These are phyloP conservation scores for Huntiella decipiens DNA, from an alignment of 2,329 filamentous ascomycete genomes.

Conservation along the genomic window DNA sequence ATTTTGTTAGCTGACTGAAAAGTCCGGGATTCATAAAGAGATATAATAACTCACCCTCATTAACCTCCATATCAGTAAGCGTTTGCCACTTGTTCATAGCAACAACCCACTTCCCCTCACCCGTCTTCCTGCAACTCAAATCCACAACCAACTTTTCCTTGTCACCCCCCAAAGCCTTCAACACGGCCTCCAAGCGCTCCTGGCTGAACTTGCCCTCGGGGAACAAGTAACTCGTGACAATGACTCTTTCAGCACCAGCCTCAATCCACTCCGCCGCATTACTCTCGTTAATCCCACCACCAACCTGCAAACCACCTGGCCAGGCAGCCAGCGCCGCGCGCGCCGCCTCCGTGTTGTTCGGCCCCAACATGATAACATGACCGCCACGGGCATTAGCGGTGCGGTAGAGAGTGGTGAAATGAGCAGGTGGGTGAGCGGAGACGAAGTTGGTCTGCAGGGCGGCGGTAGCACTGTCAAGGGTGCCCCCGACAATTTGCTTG, in stretches of 20 bases:
- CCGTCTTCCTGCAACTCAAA: conserved; percentile 68
- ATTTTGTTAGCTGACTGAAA: not conserved
- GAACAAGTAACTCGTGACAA: conserved; percentile 91
- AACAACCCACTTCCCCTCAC: conserved; percentile 66
- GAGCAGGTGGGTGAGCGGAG: conserved; percentile 58
- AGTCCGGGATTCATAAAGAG: not conserved
- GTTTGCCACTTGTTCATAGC: conserved; percentile 99
- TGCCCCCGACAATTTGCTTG: conserved; percentile 96
- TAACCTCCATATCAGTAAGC: conserved; percentile 89
- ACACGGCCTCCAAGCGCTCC: conserved; percentile 52
- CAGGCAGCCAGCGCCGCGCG: conserved; percentile 59
- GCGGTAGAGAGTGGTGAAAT: conserved; percentile 70
- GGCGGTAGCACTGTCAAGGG: conserved; percentile 47
- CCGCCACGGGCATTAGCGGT: conserved; percentile 56
- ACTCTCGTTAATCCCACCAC: conserved; percentile 74
- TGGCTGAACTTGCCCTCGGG: conserved; percentile 67
- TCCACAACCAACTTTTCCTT: conserved; percentile 79
- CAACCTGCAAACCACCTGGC: conserved; percentile 68
- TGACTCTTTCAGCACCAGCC: conserved; percentile 79
- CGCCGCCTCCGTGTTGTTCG: conserved; percentile 67
- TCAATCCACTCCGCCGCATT: conserved; percentile 81
- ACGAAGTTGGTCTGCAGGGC: conserved; percentile 82
- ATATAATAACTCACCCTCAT: conserved; percentile 40
- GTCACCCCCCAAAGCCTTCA: conserved; percentile 54
- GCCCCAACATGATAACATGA: conserved; percentile 92